Base-by-base conservation (phyloP, 129 eudicot genomes). In the Centaurea solstitialis region DNA sequence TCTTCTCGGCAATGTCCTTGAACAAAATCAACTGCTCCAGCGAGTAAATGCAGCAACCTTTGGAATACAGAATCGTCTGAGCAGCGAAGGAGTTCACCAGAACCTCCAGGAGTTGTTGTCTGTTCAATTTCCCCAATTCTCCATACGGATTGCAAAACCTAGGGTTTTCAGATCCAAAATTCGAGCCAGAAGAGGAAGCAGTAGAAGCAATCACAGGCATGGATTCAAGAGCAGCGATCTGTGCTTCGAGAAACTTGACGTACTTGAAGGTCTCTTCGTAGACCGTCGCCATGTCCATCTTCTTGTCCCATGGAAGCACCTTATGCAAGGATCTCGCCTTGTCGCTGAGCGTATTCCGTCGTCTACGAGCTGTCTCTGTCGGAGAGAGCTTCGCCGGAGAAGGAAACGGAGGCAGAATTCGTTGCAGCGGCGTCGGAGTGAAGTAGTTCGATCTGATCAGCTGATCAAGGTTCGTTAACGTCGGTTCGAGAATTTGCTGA, bases 231-330 rank as follows among this genome's bases (percentile, higher is more conserved):
- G 57, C 89, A 64, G 57, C 38, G 64, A 93, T 76, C 76, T 93
- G 98, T 62, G 93, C 91, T 84, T 86, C 73, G 13, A 89, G 87
- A 62, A 86, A 93, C 70, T 74, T 87, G 64, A 91, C 76, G 82
- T 91, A 93, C 85, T 89, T 91, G 78, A 75, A 70, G 20, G 94
- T 85, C 76, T 89, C 92, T 76, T 91, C 94, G 22, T 85, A 85
- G 74, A 86, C 75, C 38, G 89, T 87, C 64, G 88, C 87, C 82
- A 67, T 86, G 72, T 90, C 97, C 89, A 89, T 84, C 76, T 82
- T 89, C 86, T 66, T 83, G 7, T 82, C 88, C 76, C 65, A 41
- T 2, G 98, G 98, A 22, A 93, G 74, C 67, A 89, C 81, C 76
- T 86, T 88, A 74, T 85, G 87, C 28, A 93, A 78, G 61, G 82